A percentile compares a stretch with the other conserved stretches of the same genome.
Conservation (phyloP, 805 yeast genomes). For the Komagataella kurtzmanii region DNA sequence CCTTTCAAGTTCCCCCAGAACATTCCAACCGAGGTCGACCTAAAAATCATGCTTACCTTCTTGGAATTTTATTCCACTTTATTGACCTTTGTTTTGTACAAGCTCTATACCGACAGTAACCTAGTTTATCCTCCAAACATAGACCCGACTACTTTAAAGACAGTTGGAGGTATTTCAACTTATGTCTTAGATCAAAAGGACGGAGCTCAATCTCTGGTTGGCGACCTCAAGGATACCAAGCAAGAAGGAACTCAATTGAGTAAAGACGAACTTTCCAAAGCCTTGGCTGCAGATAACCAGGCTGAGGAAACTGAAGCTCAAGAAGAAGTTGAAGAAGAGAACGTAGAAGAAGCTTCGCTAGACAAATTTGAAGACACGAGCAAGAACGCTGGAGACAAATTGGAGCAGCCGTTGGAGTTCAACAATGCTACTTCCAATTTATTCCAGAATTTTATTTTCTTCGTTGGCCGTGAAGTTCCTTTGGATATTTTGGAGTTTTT, state of each 20-base stretch:
- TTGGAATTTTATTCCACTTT: conserved; percentile 91
- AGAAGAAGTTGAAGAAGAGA: conserved; percentile 21
- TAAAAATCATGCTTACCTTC: conserved; percentile 93
- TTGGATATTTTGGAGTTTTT: conserved; percentile 82
- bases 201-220: conserved; percentile 22
- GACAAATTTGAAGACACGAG: conserved; percentile 61
- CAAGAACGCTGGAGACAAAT: conserved; percentile 52
- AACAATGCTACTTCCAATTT: conserved; percentile 50
- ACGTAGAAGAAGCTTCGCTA: conserved; percentile 34
- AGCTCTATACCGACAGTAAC: conserved; percentile 74
- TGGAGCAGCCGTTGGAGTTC: conserved; percentile 56
- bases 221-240: conserved; percentile 13
- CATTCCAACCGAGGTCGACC: conserved; percentile 88
- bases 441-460: conserved; percentile 68
- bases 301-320: conserved; percentile 23
- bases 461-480: conserved; percentile 91
- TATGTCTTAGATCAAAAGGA: conserved; percentile 55
- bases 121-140: conserved; percentile 87
- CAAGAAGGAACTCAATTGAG: conserved; percentile 24
- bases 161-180: conserved; percentile 81
- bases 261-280: conserved; percentile 28
- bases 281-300: conserved; percentile 41
- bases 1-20: conserved; percentile 96
- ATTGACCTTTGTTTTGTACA: conserved; percentile 75
- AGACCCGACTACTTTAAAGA: conserved; percentile 57